Evolutionary conservation across 202 grass and related monocot genomes (phyloP).

Genomic region (Schoenoplectus tabernaemontani): DNA sequence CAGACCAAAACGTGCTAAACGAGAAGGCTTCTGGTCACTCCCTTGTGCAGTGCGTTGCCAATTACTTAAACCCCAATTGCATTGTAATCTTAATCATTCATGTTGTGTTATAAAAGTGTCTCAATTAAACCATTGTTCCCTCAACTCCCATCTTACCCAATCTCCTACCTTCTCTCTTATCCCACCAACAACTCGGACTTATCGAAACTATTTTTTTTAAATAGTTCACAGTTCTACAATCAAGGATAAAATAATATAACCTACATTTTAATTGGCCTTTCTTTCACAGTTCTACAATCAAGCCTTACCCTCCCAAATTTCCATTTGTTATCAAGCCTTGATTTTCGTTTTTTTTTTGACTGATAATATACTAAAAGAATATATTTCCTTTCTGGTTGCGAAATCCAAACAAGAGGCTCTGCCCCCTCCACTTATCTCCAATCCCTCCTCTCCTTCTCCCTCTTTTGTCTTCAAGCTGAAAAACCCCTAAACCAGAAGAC

Average conservation of each 20-base stretch:
- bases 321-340: not conserved
- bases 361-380: not conserved
- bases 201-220: not conserved
- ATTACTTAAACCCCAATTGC: too few species aligned
- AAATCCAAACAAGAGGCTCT: conserved; percentile 22
- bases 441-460: too few species aligned
- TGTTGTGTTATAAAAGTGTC: conserved; percentile 13
- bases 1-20: conserved; percentile 21
- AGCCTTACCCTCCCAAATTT: not conserved
- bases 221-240: too few species aligned
- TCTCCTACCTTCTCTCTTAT: not conserved
- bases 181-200: not conserved
- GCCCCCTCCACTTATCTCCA: conserved; percentile 10
- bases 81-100: not conserved
- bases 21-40: too few species aligned
- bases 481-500: conserved; percentile 2
- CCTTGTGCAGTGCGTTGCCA: too few species aligned
- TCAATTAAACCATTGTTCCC: conserved; percentile 6
- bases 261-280: not conserved
- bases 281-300: not conserved
- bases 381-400: conserved; percentile 9
- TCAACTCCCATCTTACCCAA: not conserved
- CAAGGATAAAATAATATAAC: too few species aligned
- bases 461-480: conserved; percentile 24
- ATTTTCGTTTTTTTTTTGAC: conserved; percentile 2